phyloP scores from a whole-genome alignment of 768 basidiomycete genomes.

The Mycena maculata region DNA sequence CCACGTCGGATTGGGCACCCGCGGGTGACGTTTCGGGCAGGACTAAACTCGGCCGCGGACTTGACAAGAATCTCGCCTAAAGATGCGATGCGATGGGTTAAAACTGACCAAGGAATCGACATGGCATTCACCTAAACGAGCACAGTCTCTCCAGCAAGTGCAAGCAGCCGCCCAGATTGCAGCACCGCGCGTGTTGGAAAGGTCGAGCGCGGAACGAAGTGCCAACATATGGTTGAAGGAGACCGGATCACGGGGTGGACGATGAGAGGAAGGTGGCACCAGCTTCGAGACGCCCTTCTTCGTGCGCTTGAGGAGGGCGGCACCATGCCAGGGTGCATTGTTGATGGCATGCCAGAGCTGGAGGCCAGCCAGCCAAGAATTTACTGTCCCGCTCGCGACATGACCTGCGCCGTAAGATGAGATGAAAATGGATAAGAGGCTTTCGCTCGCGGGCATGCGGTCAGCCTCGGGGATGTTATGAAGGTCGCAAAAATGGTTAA shows the following conservation, averaged over 20 bases:
- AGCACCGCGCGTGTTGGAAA: not conserved
- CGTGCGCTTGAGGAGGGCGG: no score
- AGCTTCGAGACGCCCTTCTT: no score
- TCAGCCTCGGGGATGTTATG: not conserved
- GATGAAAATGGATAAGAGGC: not conserved
- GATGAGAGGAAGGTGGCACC: no score
- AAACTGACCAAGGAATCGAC: no score
- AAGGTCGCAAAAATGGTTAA: no score
- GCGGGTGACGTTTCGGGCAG: constrained; percentile 3
- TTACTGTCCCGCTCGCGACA: not conserved
- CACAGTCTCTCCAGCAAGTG: not conserved
- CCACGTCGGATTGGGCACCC: constrained; percentile 2
- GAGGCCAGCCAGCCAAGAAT: no score
- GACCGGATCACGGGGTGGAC: no score
- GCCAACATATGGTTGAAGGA: no score
- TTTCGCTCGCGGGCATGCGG: not conserved
- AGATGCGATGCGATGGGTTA: no score
- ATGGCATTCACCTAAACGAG: no score
- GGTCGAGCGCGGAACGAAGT: not conserved
- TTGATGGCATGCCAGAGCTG: no score
- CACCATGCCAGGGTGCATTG: no score
- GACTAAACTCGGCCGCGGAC: not conserved
- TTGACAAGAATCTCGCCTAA: constrained; percentile 1
- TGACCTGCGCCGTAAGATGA: not conserved
- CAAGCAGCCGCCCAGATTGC: constrained; percentile 6